phyloP scores from a whole-genome alignment of 83 land plant genomes.

The Thuja plicata region DNA sequence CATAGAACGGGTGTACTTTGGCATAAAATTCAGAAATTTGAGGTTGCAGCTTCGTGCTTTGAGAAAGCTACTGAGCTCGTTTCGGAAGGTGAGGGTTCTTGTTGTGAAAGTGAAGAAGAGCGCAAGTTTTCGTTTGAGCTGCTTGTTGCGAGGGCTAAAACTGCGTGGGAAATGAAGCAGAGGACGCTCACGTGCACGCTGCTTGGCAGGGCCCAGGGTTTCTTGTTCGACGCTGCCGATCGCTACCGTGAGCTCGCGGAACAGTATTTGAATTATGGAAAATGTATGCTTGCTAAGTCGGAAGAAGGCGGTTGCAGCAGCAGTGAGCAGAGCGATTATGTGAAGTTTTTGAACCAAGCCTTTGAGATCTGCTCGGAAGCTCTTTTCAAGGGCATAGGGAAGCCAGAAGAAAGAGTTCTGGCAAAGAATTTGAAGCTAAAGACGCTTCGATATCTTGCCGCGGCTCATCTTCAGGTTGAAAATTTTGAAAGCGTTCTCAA shows the following conservation, averaged over 20 bases:
- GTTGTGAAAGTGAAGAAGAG: constrained; percentile 39
- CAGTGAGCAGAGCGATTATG: constrained; percentile 31
- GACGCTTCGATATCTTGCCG: constrained; percentile 71
- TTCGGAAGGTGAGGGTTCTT: constrained; percentile 16
- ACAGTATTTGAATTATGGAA: constrained; percentile 69
- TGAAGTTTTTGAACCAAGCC: constrained; percentile 73
- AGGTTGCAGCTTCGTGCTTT: constrained; percentile 67
- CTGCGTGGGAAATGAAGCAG: constrained; percentile 77
- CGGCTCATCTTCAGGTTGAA: constrained; percentile 65
- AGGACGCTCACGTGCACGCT: constrained; percentile 63
- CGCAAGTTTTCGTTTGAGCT: constrained; percentile 62
- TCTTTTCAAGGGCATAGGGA: constrained; percentile 19
- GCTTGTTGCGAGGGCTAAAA: constrained; percentile 65
- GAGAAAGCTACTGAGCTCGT: constrained; percentile 74
- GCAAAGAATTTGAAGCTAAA: constrained; percentile 40
- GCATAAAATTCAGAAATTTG: constrained; percentile 56
- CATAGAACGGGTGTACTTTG: constrained; percentile 73
- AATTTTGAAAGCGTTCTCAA: constrained; percentile 81
- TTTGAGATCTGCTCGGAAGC: constrained; percentile 77
- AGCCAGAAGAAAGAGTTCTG: constrained; percentile 27
- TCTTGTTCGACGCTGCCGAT: constrained; percentile 33
- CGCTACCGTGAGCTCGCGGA: constrained; percentile 63
- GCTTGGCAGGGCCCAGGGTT: constrained; percentile 66
- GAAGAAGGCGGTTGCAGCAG: constrained; percentile 16
- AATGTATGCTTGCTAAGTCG: constrained; percentile 28